phyloP scores from a whole-genome alignment of 2,329 filamentous ascomycete genomes.

The Hymenoscyphus fructigenus region DNA sequence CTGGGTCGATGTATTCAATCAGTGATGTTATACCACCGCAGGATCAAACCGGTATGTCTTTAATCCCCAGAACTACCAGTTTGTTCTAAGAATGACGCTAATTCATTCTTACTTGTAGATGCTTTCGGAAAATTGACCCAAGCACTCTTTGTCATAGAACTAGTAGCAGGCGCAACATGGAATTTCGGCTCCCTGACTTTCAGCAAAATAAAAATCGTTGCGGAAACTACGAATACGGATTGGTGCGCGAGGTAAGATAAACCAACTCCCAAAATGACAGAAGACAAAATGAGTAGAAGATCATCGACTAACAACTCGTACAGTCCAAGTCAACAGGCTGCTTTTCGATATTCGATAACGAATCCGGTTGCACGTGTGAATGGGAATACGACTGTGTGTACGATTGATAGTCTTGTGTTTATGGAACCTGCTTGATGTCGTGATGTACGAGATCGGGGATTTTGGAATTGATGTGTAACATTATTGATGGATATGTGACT shows the following conservation, averaged over 20 bases:
- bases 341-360: background rate
- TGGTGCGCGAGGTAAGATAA: constrained; percentile 8
- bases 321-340: constrained; percentile 1
- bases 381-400: background rate
- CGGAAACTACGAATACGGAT: background rate
- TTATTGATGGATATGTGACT: background rate
- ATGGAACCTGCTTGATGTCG: background rate
- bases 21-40: background rate
- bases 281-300: too few species aligned
- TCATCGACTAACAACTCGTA: background rate
- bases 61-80: too few species aligned
- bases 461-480: background rate
- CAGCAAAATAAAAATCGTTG: constrained; percentile 9
- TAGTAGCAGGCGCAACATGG: constrained; percentile 9
- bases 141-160: constrained; percentile 12
- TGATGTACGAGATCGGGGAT: background rate
- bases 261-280: background rate
- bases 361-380: background rate
- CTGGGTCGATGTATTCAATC: constrained; percentile 7
- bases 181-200: constrained; percentile 12
- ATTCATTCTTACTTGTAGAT: background rate
- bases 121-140: constrained; percentile 12
- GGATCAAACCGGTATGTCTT: constrained; percentile 1
- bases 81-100: too few species aligned
- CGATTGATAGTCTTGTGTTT: constrained; percentile 3